Evolutionary conservation across 768 basidiomycete species (phyloP).

Genomic region (Omphalotus guepiniiformis): DNA sequence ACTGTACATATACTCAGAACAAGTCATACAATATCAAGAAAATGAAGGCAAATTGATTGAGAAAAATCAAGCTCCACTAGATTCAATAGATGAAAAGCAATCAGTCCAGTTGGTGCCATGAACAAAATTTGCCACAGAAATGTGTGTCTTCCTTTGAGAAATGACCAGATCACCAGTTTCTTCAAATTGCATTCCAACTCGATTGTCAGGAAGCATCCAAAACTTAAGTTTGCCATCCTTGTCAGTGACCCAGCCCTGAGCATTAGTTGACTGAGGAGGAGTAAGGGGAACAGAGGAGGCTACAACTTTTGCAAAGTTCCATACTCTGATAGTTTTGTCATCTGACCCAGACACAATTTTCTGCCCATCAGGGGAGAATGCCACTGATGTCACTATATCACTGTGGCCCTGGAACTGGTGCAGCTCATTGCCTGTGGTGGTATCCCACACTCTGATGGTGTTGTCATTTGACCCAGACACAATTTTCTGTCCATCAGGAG

Average conservation of each 20-base stretch:
- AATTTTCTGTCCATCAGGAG: neutral
- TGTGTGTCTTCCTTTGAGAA: neutral
- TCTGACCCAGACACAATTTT: conserved; percentile 1
- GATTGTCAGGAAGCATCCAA: neutral
- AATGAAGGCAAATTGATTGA: too few relatives aligned
- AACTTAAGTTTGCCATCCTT: neutral
- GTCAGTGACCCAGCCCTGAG: neutral
- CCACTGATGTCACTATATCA: neutral
- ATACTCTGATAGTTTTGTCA: conserved; percentile 1
- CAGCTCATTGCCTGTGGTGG: neutral
- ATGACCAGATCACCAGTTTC: neutral
- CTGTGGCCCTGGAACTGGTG: neutral
- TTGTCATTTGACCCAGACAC: conserved; percentile 3
- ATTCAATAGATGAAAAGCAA: too few relatives aligned
- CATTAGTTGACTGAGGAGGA: neutral
- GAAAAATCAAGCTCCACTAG: too few relatives aligned
- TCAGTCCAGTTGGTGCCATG: neutral
- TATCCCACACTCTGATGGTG: conserved; percentile 1
- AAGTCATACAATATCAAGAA: too few relatives aligned
- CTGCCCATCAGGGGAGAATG: conserved; percentile 3
- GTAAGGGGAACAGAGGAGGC: neutral
- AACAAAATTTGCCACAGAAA: neutral
- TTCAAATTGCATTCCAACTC: neutral
- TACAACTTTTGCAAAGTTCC: neutral
- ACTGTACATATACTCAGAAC: too few relatives aligned